phyloP scores from a whole-genome alignment of 1,139 yeast genomes.

The Schizosaccharomyces versatilis region DNA sequence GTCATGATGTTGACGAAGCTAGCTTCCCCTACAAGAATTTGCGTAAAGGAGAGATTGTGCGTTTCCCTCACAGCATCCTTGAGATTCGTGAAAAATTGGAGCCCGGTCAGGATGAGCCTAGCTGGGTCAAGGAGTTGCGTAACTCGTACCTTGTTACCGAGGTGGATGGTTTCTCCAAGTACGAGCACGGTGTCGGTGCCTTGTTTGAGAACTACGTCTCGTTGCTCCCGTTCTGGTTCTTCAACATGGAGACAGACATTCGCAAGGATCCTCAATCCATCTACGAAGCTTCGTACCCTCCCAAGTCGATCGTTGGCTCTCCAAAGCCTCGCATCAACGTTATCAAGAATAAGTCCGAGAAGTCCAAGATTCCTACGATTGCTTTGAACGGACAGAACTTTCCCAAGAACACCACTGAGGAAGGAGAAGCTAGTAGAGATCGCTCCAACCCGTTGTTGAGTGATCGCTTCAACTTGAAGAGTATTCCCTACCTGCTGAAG shows the following conservation, averaged over 20 bases:
- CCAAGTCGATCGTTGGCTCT: background rate
- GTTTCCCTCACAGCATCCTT: slow-evolving; percentile 81
- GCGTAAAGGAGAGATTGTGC: slow-evolving; percentile 65
- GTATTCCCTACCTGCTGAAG: background rate
- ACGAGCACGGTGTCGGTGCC: slow-evolving; percentile 74
- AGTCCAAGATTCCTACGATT: too few relatives aligned
- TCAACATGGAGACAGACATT: slow-evolving; percentile 57
- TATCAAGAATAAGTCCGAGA: too few relatives aligned
- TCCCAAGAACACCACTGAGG: background rate
- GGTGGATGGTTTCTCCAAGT: slow-evolving; percentile 76
- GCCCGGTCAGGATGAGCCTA: slow-evolving; percentile 13
- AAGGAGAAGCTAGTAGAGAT: background rate
- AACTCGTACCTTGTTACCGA: slow-evolving; percentile 69
- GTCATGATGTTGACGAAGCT: slow-evolving; percentile 68
- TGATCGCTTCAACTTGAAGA: background rate
- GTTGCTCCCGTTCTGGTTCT: slow-evolving; percentile 81
- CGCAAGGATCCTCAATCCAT: background rate
- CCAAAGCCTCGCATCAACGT: background rate
- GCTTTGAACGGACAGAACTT: too few relatives aligned
- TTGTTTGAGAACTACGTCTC: slow-evolving; percentile 48
- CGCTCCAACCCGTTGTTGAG: background rate
- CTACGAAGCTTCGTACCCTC: background rate
- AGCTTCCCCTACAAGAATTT: slow-evolving; percentile 48
- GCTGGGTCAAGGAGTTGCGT: slow-evolving; percentile 73
- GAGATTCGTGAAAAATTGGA: slow-evolving; percentile 47